Percentiles rank a stretch among this genome's conserved stretches.
Conservation (phyloP, 768 basidiomycete species). For the Kwoniella europaea region DNA sequence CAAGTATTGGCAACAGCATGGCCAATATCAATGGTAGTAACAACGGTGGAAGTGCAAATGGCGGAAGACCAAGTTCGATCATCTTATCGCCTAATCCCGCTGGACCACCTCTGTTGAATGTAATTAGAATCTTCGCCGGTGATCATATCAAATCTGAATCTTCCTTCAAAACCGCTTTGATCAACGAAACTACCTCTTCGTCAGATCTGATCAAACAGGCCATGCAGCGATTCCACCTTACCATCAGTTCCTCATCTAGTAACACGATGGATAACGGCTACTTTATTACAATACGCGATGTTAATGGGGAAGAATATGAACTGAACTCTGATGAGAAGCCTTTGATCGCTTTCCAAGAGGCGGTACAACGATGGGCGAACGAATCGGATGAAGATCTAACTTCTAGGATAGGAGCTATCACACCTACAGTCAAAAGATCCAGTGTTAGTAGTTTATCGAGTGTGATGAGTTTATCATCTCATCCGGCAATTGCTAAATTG, state of each 20-base stretch:
- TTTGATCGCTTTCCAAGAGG: slow-evolving; percentile 85
- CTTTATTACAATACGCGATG: slow-evolving; percentile 89
- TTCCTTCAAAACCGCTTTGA: slow-evolving; percentile 95
- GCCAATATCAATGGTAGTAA: slow-evolving; percentile 21
- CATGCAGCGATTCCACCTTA: slow-evolving; percentile 88
- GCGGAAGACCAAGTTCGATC: slow-evolving; percentile 53
- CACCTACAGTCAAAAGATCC: slow-evolving; percentile 80
- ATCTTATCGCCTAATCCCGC: slow-evolving; percentile 63
- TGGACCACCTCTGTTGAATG: slow-evolving; percentile 82
- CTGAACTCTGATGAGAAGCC: slow-evolving; percentile 73
- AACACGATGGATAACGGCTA: slow-evolving; percentile 69
- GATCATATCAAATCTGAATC: slow-evolving; percentile 88
- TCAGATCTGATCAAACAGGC: slow-evolving; percentile 87
- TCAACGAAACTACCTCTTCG: slow-evolving; percentile 83
- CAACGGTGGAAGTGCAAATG: slow-evolving; percentile 1
- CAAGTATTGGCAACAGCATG: slow-evolving; percentile 30
- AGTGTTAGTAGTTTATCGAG: slow-evolving; percentile 93
- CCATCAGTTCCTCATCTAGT: slow-evolving; percentile 55
- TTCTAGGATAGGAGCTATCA: slow-evolving; percentile 26
- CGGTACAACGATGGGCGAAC: slow-evolving; percentile 66
- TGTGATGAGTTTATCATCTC: slow-evolving; percentile 86
- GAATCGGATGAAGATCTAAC: slow-evolving; percentile 56
- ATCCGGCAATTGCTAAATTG: slow-evolving; percentile 91
- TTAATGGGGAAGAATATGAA: slow-evolving; percentile 81
- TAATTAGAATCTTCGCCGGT: slow-evolving; percentile 94